Percentiles rank a stretch among this genome's conserved stretches.
Conservation (phyloP, 305 asterid genomes). For the Plantago coronopus region DNA sequence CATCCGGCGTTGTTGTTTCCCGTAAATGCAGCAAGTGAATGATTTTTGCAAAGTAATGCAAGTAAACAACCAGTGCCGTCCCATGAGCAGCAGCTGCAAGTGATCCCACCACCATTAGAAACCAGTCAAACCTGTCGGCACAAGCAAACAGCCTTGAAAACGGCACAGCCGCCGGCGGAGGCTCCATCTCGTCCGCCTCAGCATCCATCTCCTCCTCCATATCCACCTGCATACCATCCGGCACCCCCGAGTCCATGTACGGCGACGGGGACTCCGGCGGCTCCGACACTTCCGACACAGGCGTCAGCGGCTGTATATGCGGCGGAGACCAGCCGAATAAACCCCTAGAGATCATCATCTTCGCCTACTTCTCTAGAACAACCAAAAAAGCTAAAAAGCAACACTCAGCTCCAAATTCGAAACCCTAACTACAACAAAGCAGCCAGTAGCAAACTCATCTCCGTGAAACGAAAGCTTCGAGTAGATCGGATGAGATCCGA, state of each 20-base stretch:
- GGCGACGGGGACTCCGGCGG: conserved; percentile 99
- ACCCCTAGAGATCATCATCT: conserved; percentile 95
- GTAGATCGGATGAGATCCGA: too few species aligned
- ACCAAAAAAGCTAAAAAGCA: background rate
- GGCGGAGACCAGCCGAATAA: conserved; percentile 99
- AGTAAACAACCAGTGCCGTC: conserved; percentile 86
- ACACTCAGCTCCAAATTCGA: background rate
- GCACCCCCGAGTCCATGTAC: conserved; percentile 63
- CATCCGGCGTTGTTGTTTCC: too few species aligned
- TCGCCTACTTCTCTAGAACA: background rate
- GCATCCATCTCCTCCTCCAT: conserved; percentile 87
- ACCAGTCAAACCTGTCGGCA: conserved; percentile 91
- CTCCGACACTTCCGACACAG: conserved; percentile 98
- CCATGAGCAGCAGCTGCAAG: conserved; percentile 98
- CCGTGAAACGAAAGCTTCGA: too few species aligned
- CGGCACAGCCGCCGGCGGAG: conserved; percentile 96
- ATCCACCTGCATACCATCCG: conserved; percentile 64
- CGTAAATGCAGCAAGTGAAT: conserved; percentile 55
- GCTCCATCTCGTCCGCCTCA: conserved; percentile 93
- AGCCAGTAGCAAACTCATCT: too few species aligned
- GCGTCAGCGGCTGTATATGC: conserved; percentile 95
- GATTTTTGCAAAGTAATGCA: conserved; percentile 93
- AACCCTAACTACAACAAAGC: too few species aligned
- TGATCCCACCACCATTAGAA: conserved; percentile 84
- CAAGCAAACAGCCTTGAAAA: conserved; percentile 86